phyloP scores from a whole-genome alignment of 495 filamentous ascomycete genomes.

The Aspergillus diversus region DNA sequence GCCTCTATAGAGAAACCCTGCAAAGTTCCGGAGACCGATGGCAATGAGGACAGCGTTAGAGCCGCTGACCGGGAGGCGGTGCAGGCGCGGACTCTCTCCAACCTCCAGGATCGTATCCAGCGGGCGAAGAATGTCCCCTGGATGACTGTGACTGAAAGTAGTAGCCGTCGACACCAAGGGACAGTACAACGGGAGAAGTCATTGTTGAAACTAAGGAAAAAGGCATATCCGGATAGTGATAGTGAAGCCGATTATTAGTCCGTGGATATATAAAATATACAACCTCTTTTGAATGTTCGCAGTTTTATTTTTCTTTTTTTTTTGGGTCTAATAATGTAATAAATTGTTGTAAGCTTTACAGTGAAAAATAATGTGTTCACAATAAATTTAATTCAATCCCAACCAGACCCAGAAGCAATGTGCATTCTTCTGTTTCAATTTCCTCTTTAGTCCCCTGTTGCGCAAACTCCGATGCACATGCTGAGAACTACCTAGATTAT shows the following conservation, averaged over 20 bases:
- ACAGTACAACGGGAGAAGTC: conserved; percentile 39
- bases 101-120: conserved; percentile 39
- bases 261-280: background rate
- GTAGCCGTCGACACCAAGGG: conserved; percentile 38
- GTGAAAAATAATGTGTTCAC: too few species aligned
- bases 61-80: background rate
- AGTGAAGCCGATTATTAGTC: conserved; percentile 45
- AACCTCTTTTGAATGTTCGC: background rate
- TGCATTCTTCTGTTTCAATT: too few species aligned
- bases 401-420: too few species aligned
- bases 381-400: too few species aligned
- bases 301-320: background rate
- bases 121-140: conserved; percentile 50
- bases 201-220: conserved; percentile 52
- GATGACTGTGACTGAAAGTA: conserved; percentile 50
- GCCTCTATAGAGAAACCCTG: conserved; percentile 25
- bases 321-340: too few species aligned
- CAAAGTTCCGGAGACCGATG: conserved; percentile 24
- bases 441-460: too few species aligned
- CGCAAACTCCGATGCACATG: too few species aligned
- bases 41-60: conserved; percentile 17
- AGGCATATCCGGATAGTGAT: conserved; percentile 47
- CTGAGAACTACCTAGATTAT: too few species aligned
- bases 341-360: too few species aligned
- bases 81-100: conserved; percentile 29